Base-by-base conservation (phyloP, 257 asterid genomes). In the Salvia splendens region DNA sequence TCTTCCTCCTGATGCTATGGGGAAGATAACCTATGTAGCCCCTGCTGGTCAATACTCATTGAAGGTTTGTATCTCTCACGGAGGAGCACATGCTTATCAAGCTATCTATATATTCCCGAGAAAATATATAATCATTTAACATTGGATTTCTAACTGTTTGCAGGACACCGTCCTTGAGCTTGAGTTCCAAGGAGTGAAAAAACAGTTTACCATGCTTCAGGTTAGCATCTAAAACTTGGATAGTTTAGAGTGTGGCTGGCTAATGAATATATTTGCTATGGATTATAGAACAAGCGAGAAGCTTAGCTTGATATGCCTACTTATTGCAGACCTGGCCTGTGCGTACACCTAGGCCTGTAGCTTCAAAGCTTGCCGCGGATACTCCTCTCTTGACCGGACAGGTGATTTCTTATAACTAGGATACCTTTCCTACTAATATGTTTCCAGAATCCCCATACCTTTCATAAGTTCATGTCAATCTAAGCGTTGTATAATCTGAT, bases 151-250 rank as follows among this genome's bases (percentile, higher is more conserved):
- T 65, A 20, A 65, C 60, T 36, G 65, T 74, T 42, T 80, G 78
- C 93, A 94, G 99, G 99, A 94, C 70, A 94, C 91, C 60, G 99
- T 94, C 73, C 91, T 94, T 71, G 99, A 91, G 88, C 97, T 94
- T 52, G 99, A 94, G 85, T 94, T 94, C 80, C 99, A 94, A 76
- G 99, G 99, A 12, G 95, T 94, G 77, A 91, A 80, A 78, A 94
- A 94, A 79, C 78, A 83, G 53, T 83, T 82, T 76, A 94, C 99
- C 69, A 94, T 94, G 99, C 99, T 94, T 78, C 97, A 94, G 97
- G 97, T 94, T 60, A 41, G 62, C 69, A 50, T 63, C 73, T 15
- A 28, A 53, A 35, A 24, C 12, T 4, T 52, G 51, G 76, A 70
- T 70, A 52, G 3, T 75, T 38, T 63, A 40, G 43, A 12, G 12